Percentiles rank a stretch among this genome's conserved stretches.
These are phyloP conservation scores for Oidiodendron maius DNA, from an alignment of 495 filamentous ascomycete species.

Conservation along the genomic window DNA sequence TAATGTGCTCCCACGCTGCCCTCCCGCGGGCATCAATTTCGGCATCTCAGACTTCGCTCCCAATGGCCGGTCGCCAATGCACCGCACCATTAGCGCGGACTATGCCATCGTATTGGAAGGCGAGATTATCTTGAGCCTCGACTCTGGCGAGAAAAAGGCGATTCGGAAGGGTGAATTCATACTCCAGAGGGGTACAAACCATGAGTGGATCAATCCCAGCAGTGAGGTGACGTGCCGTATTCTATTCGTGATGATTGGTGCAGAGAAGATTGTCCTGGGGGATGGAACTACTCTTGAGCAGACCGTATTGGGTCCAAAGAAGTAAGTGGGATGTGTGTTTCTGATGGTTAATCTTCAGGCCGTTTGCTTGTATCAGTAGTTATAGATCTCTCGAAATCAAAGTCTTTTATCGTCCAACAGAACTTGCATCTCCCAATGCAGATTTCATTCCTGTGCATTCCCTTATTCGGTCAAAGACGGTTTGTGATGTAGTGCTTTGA, in stretches of 20 bases:
- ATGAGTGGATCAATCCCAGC: slow-evolving; percentile 28
- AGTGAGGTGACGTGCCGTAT: slow-evolving; percentile 26
- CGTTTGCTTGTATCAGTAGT: background rate
- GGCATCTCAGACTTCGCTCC: slow-evolving; percentile 21
- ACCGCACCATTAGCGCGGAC: slow-evolving; percentile 30
- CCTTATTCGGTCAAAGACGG: slow-evolving; percentile 25
- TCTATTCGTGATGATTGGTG: slow-evolving; percentile 25
- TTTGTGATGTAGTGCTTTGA: slow-evolving; percentile 16
- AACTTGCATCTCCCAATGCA: slow-evolving; percentile 21
- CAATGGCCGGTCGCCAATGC: slow-evolving; percentile 24
- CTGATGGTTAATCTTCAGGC: background rate
- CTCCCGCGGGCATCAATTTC: slow-evolving; percentile 24
- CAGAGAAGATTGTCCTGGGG: slow-evolving; percentile 23
- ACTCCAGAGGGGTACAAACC: slow-evolving; percentile 29
- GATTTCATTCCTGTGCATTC: slow-evolving; percentile 29
- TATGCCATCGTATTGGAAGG: slow-evolving; percentile 29
- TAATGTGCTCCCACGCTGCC: slow-evolving; percentile 22
- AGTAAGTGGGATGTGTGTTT: slow-evolving; percentile 3
- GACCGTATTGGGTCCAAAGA: too few relatives aligned
- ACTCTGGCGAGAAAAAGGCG: slow-evolving; percentile 28
- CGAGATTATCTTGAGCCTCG: slow-evolving; percentile 29
- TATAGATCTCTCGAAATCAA: background rate
- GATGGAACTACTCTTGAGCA: slow-evolving; percentile 26
- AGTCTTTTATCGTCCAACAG: too few relatives aligned
- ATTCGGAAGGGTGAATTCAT: slow-evolving; percentile 28